Percentiles rank a stretch among this genome's conserved stretches.
These are phyloP conservation scores for Trametes cinnabarina DNA, from an alignment of 768 basidiomycete species.

Conservation along the genomic window DNA sequence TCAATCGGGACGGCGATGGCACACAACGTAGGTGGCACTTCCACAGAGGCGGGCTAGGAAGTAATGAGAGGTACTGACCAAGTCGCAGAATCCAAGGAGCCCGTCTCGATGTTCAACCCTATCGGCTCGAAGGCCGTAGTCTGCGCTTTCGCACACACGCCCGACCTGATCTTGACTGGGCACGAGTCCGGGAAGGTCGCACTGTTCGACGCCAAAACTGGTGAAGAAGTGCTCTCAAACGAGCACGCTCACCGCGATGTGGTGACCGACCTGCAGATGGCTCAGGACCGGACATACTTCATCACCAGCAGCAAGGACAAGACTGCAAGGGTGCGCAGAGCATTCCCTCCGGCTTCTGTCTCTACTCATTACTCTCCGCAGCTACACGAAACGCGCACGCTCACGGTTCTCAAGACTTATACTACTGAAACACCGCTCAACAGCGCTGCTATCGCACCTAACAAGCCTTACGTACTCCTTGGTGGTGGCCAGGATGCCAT, in stretches of 20 bases:
- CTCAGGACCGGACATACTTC: slow-evolving; percentile 89
- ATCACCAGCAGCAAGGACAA: slow-evolving; percentile 97
- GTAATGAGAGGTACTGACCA: neutral
- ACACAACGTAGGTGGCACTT: slow-evolving; percentile 80
- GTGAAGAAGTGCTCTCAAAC: slow-evolving; percentile 79
- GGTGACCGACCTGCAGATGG: slow-evolving; percentile 91
- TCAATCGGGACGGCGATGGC: slow-evolving; percentile 82
- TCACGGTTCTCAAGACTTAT: slow-evolving; percentile 91
- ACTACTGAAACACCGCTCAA: slow-evolving; percentile 93
- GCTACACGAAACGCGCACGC: slow-evolving; percentile 86
- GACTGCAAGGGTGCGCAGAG: slow-evolving; percentile 72
- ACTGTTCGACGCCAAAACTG: slow-evolving; percentile 83
- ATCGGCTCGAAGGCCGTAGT: slow-evolving; percentile 96
- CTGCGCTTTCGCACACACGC: slow-evolving; percentile 81
- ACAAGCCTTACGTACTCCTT: slow-evolving; percentile 85
- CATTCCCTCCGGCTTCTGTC: neutral
- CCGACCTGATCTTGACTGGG: slow-evolving; percentile 82
- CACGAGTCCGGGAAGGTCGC: slow-evolving; percentile 97
- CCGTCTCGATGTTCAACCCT: slow-evolving; percentile 77
- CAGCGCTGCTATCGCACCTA: slow-evolving; percentile 83
- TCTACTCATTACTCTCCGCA: slow-evolving; percentile 29
- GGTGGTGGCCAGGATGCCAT: slow-evolving; percentile 99
- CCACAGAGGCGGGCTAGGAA: no score
- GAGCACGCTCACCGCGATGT: slow-evolving; percentile 85
- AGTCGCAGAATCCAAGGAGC: slow-evolving; percentile 68